phyloP scores from a whole-genome alignment of 2,329 filamentous ascomycete species.

The Alternaria sp. region DNA sequence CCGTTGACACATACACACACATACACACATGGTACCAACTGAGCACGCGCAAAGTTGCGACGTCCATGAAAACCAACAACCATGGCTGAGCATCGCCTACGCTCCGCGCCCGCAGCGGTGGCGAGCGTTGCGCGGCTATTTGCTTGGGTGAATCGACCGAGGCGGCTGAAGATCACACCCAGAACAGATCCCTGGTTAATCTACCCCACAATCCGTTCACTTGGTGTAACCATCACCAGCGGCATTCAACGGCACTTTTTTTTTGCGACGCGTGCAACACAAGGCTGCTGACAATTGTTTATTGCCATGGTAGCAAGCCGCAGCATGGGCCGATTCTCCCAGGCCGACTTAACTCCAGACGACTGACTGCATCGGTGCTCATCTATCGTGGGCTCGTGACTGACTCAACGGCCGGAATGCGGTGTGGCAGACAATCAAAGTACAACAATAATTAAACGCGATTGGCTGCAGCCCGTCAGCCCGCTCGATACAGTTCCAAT shows the following conservation, averaged over 20 bases:
- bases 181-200: slow-evolving; percentile 18
- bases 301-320: slow-evolving; percentile 7
- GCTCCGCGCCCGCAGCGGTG: slow-evolving; percentile 20
- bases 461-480: slow-evolving; percentile 42
- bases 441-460: slow-evolving; percentile 34
- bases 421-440: slow-evolving; percentile 51
- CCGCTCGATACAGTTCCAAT: slow-evolving; percentile 28
- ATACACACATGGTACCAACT: slow-evolving; percentile 30
- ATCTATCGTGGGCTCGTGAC: slow-evolving; percentile 37
- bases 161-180: slow-evolving; percentile 31
- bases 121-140: slow-evolving; percentile 31
- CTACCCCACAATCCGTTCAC: slow-evolving; percentile 40
- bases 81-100: slow-evolving; percentile 18
- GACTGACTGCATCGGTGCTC: slow-evolving; percentile 35
- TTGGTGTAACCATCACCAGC: slow-evolving; percentile 29
- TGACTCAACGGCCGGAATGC: slow-evolving; percentile 31
- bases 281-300: slow-evolving; percentile 27
- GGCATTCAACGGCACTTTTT: slow-evolving; percentile 28
- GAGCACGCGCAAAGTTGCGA: slow-evolving; percentile 30
- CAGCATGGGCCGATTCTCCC: slow-evolving; percentile 12
- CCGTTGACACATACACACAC: slow-evolving; percentile 33
- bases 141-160: slow-evolving; percentile 32
- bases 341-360: slow-evolving; percentile 22
- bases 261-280: slow-evolving; percentile 20
- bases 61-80: slow-evolving; percentile 16